Evolutionary conservation across 2,329 filamentous ascomycete genomes (phyloP).

Genomic region (Penicillium expansum): DNA sequence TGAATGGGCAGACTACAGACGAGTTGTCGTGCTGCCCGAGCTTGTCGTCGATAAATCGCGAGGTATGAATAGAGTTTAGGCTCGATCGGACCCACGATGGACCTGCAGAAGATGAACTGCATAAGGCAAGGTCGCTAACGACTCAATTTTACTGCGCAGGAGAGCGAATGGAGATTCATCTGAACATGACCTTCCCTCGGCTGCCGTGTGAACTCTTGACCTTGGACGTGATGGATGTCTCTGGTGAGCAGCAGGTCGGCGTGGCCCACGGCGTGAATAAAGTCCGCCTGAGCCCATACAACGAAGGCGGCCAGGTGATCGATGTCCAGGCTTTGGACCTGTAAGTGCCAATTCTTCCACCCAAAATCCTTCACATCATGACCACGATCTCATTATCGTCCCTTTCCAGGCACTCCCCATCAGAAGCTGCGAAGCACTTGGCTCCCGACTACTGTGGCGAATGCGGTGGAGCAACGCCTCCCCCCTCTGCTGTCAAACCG

Average conservation of each 20-base stretch:
- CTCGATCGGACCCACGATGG: neutral
- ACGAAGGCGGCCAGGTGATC: conserved; percentile 73
- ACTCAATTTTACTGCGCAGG: conserved; percentile 49
- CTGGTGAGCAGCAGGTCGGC: conserved; percentile 91
- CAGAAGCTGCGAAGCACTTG: conserved; percentile 71
- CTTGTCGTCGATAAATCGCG: conserved; percentile 93
- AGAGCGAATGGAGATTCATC: conserved; percentile 98
- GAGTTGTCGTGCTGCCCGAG: conserved; percentile 83
- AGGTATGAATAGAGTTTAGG: conserved; percentile 54
- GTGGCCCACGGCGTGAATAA: conserved; percentile 91
- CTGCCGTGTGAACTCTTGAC: conserved; percentile 94
- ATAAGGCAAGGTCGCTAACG: conserved; percentile 12
- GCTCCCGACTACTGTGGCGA: conserved; percentile 89
- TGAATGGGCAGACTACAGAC: conserved; percentile 93
- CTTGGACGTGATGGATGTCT: conserved; percentile 98
- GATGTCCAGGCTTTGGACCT: conserved; percentile 67
- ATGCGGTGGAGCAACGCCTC: conserved; percentile 84
- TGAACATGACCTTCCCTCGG: conserved; percentile 93
- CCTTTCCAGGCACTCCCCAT: conserved; percentile 59
- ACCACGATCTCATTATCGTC: conserved; percentile 4
- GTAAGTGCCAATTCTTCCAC: conserved; percentile 45
- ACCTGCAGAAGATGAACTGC: neutral
- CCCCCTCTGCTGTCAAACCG: conserved; percentile 64
- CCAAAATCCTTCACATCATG: neutral
- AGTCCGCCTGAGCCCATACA: conserved; percentile 70